phyloP scores from a whole-genome alignment of 306 rosid species.

The Castanospermum australe region DNA sequence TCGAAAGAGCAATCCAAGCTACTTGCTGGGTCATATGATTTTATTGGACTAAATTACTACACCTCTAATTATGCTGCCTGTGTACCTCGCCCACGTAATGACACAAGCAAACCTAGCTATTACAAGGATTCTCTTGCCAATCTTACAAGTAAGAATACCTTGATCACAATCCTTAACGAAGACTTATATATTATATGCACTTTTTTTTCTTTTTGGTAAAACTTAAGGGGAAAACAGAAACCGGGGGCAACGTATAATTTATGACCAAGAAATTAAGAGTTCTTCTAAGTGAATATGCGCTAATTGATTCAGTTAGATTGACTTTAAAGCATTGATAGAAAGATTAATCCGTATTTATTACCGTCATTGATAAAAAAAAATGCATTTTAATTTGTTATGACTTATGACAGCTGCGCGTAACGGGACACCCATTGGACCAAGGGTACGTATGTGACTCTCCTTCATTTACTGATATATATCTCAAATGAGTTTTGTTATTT shows the following conservation, averaged over 20 bases:
- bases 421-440: slow-evolving; percentile 30
- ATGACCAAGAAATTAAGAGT: background rate
- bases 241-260: background rate
- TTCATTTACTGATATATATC: background rate
- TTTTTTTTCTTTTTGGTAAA: background rate
- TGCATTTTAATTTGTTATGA: background rate
- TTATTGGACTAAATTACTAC: slow-evolving; percentile 73
- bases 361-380: background rate
- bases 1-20: slow-evolving; percentile 42
- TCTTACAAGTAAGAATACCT: slow-evolving; percentile 40
- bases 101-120: slow-evolving; percentile 5
- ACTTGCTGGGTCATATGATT: slow-evolving; percentile 60
- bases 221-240: background rate
- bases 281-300: background rate
- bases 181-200: background rate
- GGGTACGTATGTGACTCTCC: slow-evolving; percentile 21
- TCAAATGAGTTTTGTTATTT: too few species aligned
- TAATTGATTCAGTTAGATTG: background rate
- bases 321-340: background rate
- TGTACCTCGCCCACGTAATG: background rate
- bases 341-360: background rate
- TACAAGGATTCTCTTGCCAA: slow-evolving; percentile 38
- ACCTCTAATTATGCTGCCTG: slow-evolving; percentile 47
- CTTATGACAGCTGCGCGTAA: slow-evolving; percentile 29
- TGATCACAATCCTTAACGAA: background rate